phyloP scores from a whole-genome alignment of 148 eudicot genomes.

The Rhododendron ferrugineum region DNA sequence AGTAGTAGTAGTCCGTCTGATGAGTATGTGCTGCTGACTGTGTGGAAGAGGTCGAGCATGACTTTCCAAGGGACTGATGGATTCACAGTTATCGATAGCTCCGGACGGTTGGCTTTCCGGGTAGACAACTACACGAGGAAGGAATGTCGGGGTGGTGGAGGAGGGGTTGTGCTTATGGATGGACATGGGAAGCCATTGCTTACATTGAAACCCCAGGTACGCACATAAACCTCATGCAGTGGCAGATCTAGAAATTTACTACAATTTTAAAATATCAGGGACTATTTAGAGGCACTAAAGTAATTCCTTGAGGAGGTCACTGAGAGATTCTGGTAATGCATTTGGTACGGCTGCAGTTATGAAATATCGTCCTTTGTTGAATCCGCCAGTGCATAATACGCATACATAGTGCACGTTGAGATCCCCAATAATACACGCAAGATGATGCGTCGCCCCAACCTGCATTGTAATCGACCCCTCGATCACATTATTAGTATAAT shows the following conservation, averaged over 20 bases:
- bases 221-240: neutral
- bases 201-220: constrained; percentile 24
- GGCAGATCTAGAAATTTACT: neutral
- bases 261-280: too few relatives aligned
- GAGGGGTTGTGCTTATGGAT: constrained; percentile 24
- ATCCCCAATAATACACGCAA: too few relatives aligned
- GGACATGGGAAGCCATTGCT: constrained; percentile 21
- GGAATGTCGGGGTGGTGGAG: neutral
- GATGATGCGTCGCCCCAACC: too few relatives aligned
- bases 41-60: constrained; percentile 34
- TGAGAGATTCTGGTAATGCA: too few relatives aligned
- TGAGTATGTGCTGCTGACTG: constrained; percentile 4
- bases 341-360: too few relatives aligned
- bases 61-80: constrained; percentile 32
- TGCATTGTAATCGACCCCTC: too few relatives aligned
- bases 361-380: too few relatives aligned
- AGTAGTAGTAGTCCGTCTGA: neutral
- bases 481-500: too few relatives aligned
- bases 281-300: too few relatives aligned
- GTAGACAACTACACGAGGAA: constrained; percentile 28
- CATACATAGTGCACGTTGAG: too few relatives aligned
- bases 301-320: too few relatives aligned
- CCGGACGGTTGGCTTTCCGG: constrained; percentile 20
- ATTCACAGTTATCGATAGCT: constrained; percentile 21
- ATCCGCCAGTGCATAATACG: too few relatives aligned